Evolutionary conservation across 306 rosid species (phyloP), one percentile per base, ranked within the genome.

Genomic region (Morella rubra): DNA sequence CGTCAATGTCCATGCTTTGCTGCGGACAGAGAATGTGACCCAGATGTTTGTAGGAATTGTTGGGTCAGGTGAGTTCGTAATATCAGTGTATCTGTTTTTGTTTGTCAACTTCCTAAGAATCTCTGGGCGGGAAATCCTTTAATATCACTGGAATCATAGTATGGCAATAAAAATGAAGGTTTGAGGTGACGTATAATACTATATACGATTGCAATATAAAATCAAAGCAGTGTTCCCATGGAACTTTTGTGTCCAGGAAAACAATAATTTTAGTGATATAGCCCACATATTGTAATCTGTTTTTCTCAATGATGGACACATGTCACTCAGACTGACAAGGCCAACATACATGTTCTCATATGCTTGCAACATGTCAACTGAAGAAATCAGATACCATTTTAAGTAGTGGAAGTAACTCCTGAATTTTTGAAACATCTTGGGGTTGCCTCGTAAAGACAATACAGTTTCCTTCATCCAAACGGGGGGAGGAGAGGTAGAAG

Each of bases 1-100:
- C 93, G 97, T 78, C 98, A 95, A 69, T 92, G 99, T 73, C 98
- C 98, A 40, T 95, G 97, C 83, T 95, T 95, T 92, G 98, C 98
- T 80, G 98, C 98, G 20, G 98, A 95, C 80, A 89, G 98, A 84
- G 98, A 95, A 81, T 95, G 98, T 40, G 98, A 95, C 81, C 97
- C 98, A 8, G 98, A 95, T 77, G 97, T 95, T 82, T 95, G 98
- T 81, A 86, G 98, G 81, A 95, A 92, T 80, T 95, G 98, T 74
- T 95, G 98, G 98, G 96, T 95, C 84, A 86, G 98, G 98, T 95
- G 84, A 87, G 88, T 68, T 60, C 54, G 59, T 47, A 60, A 45
- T 75, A 54, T 32, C 67, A 7, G 27, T 66, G 64, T 76, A 32
- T 44, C 71, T 32, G 65, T 8, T 53, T 72, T 42, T 65, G 18